Evolutionary conservation across 2,329 filamentous ascomycete species (phyloP).

Genomic region (Aspergillus novofumigatus): DNA sequence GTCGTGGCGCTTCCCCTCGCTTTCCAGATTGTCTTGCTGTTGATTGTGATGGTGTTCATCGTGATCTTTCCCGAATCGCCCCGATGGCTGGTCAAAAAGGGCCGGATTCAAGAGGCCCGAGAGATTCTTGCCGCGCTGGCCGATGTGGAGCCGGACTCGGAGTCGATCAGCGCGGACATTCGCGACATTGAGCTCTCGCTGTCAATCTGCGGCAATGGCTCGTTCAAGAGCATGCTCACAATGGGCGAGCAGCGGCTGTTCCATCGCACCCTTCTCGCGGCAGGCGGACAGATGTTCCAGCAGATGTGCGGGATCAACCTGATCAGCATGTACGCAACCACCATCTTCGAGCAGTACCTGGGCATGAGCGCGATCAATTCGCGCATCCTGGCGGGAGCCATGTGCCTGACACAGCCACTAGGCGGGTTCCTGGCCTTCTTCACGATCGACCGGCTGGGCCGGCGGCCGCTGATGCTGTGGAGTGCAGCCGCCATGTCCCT

Average conservation of each 20-base stretch:
- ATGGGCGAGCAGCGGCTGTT: slow-evolving; percentile 34
- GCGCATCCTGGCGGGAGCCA: slow-evolving; percentile 27
- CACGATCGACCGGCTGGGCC: slow-evolving; percentile 42
- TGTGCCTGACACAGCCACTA: slow-evolving; percentile 31
- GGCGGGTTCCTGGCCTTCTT: slow-evolving; percentile 45
- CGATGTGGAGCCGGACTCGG: slow-evolving; percentile 39
- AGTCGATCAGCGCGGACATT: slow-evolving; percentile 35
- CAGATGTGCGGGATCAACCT: slow-evolving; percentile 37
- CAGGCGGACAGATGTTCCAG: slow-evolving; percentile 33
- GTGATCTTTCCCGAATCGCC: slow-evolving; percentile 38
- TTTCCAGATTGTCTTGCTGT: slow-evolving; percentile 33
- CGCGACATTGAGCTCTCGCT: slow-evolving; percentile 39
- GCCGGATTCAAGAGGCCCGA: slow-evolving; percentile 29
- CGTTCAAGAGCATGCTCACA: slow-evolving; percentile 36
- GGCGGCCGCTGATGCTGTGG: slow-evolving; percentile 33
- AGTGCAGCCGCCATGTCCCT: slow-evolving; percentile 26
- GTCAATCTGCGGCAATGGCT: slow-evolving; percentile 33
- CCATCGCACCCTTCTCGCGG: slow-evolving; percentile 31
- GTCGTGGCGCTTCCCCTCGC: slow-evolving; percentile 43
- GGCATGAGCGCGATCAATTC: slow-evolving; percentile 17
- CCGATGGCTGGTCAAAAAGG: slow-evolving; percentile 46
- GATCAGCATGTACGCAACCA: slow-evolving; percentile 34
- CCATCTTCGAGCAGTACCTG: slow-evolving; percentile 37
- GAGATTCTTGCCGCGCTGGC: slow-evolving; percentile 39
- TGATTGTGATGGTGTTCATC: slow-evolving; percentile 31